phyloP scores from a whole-genome alignment of 139 green algal genomes.

The Micromonas pusilla region DNA sequence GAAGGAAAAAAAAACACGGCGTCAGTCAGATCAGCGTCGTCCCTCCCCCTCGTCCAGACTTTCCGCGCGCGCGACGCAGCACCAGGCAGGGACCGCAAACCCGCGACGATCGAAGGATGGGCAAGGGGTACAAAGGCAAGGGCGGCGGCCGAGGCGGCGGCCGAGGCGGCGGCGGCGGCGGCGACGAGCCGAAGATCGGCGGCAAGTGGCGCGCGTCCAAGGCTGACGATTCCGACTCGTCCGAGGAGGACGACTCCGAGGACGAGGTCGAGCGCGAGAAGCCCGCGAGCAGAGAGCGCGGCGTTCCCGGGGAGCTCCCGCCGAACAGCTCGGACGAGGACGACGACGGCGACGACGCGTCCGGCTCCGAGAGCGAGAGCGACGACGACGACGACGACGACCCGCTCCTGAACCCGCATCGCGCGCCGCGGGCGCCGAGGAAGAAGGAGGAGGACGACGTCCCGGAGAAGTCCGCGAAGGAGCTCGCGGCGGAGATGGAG shows the following conservation, averaged over 20 bases:
- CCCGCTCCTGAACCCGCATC: neutral
- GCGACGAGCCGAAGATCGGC: neutral
- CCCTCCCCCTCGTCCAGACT: too few relatives aligned
- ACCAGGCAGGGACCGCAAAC: too few relatives aligned
- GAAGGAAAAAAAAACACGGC: too few relatives aligned
- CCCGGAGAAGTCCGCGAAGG: neutral
- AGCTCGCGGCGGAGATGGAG: constrained; percentile 20
- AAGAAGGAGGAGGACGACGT: neutral
- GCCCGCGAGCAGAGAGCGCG: too few relatives aligned
- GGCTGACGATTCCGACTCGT: neutral
- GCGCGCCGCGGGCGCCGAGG: neutral
- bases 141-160: constrained; percentile 17
- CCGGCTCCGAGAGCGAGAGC: neutral
- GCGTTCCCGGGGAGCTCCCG: neutral
- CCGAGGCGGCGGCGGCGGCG: constrained; percentile 31
- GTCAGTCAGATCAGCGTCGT: too few relatives aligned
- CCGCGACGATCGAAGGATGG: neutral
- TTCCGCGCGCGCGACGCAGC: too few relatives aligned
- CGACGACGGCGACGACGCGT: neutral
- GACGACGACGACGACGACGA: neutral
- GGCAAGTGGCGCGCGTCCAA: neutral
- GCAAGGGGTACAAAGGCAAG: neutral
- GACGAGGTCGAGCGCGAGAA: neutral
- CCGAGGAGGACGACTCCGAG: constrained; percentile 2
- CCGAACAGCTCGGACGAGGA: neutral